These are phyloP conservation scores for Boletus insuetus DNA, from an alignment of 768 basidiomycete species.

Conservation along the genomic window DNA sequence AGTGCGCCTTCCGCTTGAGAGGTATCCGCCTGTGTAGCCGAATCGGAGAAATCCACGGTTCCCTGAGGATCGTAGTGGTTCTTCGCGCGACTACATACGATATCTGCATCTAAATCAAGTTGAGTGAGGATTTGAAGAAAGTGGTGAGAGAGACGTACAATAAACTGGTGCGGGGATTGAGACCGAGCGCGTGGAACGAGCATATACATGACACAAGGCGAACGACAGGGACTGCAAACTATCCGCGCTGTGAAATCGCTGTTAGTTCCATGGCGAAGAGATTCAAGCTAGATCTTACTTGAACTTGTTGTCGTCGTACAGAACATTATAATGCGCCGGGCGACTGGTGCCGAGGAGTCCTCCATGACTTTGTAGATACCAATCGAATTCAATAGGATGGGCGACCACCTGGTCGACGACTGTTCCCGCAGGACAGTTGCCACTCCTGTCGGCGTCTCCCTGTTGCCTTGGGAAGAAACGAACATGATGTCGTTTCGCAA, in stretches of 20 bases:
- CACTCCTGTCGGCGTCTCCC: conserved; percentile 57
- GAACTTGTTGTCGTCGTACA: conserved; percentile 56
- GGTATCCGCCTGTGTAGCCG: conserved; percentile 47
- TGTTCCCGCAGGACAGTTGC: conserved; percentile 75
- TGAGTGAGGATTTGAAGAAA: not conserved
- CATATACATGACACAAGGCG: conserved; percentile 78
- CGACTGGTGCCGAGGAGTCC: conserved; percentile 76
- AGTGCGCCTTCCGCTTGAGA: conserved; percentile 40
- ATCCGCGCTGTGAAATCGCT: conserved; percentile 45
- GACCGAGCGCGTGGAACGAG: conserved; percentile 75
- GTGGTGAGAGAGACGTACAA: conserved; percentile 43
- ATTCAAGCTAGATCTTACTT: conserved; percentile 34
- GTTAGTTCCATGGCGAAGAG: conserved; percentile 1
- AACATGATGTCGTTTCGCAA: conserved; percentile 58
- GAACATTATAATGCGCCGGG: conserved; percentile 53
- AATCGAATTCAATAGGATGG: conserved; percentile 74
- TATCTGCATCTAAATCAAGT: conserved; percentile 60
- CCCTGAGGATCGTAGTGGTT: conserved; percentile 72
- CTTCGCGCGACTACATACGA: conserved; percentile 72
- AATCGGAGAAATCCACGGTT: conserved; percentile 58
- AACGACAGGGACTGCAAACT: conserved; percentile 69
- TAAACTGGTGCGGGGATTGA: conserved; percentile 84
- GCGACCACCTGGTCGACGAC: conserved; percentile 71
- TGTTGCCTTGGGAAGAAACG: conserved; percentile 50
- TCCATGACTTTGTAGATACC: conserved; percentile 74